Base-by-base conservation (phyloP, 257 asterid genomes). In the Lithospermum erythrorhizon region DNA sequence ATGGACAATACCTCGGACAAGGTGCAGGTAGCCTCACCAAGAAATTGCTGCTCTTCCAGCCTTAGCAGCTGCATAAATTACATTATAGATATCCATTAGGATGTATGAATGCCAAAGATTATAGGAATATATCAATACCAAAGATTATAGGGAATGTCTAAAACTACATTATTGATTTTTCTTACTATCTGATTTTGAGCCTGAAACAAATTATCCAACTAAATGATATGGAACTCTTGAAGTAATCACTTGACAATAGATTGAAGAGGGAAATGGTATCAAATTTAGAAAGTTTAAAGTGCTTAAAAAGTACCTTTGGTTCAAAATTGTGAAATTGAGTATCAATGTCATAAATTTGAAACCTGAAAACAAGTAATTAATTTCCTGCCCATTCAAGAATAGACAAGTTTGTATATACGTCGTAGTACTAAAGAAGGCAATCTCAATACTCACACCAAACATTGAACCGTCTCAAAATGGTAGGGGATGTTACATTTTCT, bases 1-100 rank as follows among this genome's bases (percentile, higher is more conserved):
- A 61, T 24, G 51, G 57, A 74, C 56, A 65, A 62, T 70, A 89
- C 99, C 97, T 93, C 85, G 18, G 99, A 80, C 73, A 93, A 62
- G 1, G 85, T 68, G 78, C 99, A 89, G 69, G 76, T 79, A 66
- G 94, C 91, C 78, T 87, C 96, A 63, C 97, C 99, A 73, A 93
- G 96, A 82, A 93, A 82, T 79, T 93, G 96, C 72, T 93, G 99
- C 75, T 89, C 97, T 70, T 89, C 96, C 76, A 93, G 78, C 79
- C 69, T 87, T 69, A 93, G 81, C 73, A 70, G 75, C 77, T 75
- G 64, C 64, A 62, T 13, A 18, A 67, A 61, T 66, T 57, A 67
- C 56, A 66, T 25, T 35, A 49, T 23, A 14, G 57, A 32, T 51
- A 14, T 52, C 53, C 35, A 19, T 22, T 61, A 21, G 22, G 16